phyloP scores from a whole-genome alignment of 2,329 filamentous ascomycete species.

The Thielaviopsis punctulata region DNA sequence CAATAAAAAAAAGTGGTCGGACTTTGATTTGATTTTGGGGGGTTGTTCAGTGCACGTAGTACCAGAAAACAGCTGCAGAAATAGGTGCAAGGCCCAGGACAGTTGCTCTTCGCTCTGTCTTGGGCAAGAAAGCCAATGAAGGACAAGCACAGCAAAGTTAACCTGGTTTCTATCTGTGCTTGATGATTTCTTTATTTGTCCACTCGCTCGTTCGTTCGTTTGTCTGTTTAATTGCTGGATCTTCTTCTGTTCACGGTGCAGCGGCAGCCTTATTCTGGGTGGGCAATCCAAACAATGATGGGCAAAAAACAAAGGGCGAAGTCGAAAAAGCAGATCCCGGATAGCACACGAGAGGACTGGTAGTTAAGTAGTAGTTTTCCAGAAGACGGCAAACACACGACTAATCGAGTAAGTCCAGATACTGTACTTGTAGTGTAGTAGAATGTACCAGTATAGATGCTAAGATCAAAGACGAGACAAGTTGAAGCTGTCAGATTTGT shows the following conservation, averaged over 20 bases:
- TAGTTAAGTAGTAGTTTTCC: neutral
- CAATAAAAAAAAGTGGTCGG: neutral
- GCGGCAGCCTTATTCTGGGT: neutral
- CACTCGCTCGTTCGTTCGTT: neutral
- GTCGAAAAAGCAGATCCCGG: neutral
- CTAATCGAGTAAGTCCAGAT: neutral
- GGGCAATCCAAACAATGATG: neutral
- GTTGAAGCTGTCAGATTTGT: neutral
- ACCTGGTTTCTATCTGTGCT: neutral
- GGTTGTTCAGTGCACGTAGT: neutral
- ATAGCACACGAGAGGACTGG: neutral
- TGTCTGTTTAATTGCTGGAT: neutral
- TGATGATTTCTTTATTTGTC: neutral
- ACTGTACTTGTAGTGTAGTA: too few relatives aligned
- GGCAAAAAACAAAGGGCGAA: neutral
- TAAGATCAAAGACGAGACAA: neutral
- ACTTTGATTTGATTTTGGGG: neutral
- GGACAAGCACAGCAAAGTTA: neutral
- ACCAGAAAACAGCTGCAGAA: too few relatives aligned
- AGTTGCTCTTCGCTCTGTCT: neutral
- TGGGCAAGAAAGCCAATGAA: neutral
- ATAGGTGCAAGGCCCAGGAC: neutral
- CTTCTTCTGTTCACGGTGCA: neutral
- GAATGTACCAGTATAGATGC: too few relatives aligned
- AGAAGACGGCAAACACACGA: neutral